Base-by-base conservation (phyloP, 257 asterid species). In the Solanum pinnatisectum region DNA sequence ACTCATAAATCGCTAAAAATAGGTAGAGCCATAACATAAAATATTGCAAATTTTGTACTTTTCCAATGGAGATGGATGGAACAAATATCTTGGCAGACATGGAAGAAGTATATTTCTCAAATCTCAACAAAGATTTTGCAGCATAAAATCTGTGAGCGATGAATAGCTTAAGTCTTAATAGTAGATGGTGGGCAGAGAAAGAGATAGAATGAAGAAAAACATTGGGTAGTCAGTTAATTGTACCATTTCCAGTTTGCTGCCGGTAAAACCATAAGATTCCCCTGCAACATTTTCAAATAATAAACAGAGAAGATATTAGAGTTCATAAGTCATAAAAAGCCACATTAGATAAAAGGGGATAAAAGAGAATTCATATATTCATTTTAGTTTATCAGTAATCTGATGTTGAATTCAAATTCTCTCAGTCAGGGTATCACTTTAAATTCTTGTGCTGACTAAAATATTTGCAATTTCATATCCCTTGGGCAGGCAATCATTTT, bases 241-340 rank as follows among this genome's bases (percentile, higher is more conserved):
- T 94, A 96, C 99, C 97, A 71, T 97, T 93, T 87, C 98, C 98
- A 88, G 95, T 92, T 92, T 92, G 96, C 86, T 92, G 91, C 91
- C 87, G 93, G 93, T 95, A 94, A 82, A 95, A 71, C 89, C 93
- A 92, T 86, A 96, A 86, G 90, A 96, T 93, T 67, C 98, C 95
- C 96, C 99, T 97, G 96, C 86, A 76, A 88, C 91, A 89, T 74
- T 83, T 77, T 82, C 11, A 90, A 83, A 56, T 83, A 87, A 68
- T 37, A n/a, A 60, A 88, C 65, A 89, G 72, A 71, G 86, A 27
- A 74, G 83, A 68, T 27, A 67, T 52, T 63, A 84, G 73, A 88
- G 40, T 63, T 83, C 42, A 49, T 49, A 52, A 32, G 70, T 71
- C 70, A 82, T 20, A 32, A 49, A 30, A 82, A 30, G 13, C 6